A percentile compares a stretch with the other conserved stretches of the same genome.
These are phyloP conservation scores for Picea glauca DNA, from an alignment of 75 land plant genomes.

Conservation along the genomic window DNA sequence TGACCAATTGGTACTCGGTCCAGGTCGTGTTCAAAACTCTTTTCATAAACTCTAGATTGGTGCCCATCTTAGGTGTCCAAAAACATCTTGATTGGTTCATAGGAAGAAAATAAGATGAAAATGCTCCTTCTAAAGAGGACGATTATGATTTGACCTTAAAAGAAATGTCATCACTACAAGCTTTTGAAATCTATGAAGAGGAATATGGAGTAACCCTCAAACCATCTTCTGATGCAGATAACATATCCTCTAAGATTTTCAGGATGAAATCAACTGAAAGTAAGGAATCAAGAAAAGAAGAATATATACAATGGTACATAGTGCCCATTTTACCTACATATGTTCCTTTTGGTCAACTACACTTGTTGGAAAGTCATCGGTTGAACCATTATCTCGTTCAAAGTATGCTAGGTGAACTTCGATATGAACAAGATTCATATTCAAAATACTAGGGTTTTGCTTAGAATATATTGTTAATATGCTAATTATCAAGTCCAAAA, in stretches of 20 bases:
- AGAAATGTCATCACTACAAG: constrained; percentile 38
- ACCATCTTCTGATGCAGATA: constrained; percentile 34
- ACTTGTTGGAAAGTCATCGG: too few species aligned
- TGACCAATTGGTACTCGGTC: constrained; percentile 47
- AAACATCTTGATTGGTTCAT: constrained; percentile 45
- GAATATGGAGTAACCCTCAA: constrained; percentile 59
- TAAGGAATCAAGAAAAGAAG: constrained; percentile 15
- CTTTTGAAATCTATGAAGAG: constrained; percentile 80
- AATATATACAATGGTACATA: constrained; percentile 35
- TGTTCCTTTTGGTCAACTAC: constrained; percentile 74
- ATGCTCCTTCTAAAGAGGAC: constrained; percentile 11
- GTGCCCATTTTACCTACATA: constrained; percentile 83
- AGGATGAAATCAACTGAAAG: constrained; percentile 12
- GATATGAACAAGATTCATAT: too few species aligned
- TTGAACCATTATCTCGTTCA: too few species aligned
- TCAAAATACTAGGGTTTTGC: too few species aligned
- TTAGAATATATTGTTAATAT: too few species aligned
- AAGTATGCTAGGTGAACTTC: too few species aligned
- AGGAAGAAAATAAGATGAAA: constrained; percentile 26
- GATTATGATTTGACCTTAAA: constrained; percentile 11
- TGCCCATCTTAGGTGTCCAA: constrained; percentile 63
- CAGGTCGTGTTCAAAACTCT: constrained; percentile 71
- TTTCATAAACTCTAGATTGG: constrained; percentile 85
- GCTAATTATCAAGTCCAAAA: too few species aligned
- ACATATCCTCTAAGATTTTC: constrained; percentile 9